phyloP scores from a whole-genome alignment of 2,329 filamentous ascomycete genomes.

The Penicillium sp. region DNA sequence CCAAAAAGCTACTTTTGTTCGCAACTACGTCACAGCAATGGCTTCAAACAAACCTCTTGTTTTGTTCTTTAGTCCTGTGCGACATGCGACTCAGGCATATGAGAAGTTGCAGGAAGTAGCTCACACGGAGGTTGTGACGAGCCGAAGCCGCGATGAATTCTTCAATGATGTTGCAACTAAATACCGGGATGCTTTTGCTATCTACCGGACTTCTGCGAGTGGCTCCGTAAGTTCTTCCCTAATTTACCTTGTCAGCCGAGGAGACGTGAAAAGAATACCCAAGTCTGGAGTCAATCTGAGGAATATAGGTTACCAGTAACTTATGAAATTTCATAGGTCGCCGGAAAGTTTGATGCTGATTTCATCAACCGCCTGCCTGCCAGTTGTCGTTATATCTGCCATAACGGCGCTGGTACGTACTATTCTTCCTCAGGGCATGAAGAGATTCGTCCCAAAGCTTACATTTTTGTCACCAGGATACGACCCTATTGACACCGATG shows the following conservation, averaged over 20 bases:
- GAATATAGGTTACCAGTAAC: neutral
- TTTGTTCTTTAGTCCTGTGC: neutral
- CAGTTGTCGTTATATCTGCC: conserved; percentile 7
- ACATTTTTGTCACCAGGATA: conserved; percentile 48
- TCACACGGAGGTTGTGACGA: neutral
- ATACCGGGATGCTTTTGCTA: neutral
- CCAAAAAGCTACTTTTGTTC: conserved; percentile 1
- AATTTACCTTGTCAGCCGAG: neutral
- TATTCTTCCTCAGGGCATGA: neutral
- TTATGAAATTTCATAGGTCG: neutral
- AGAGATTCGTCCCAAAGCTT: neutral
- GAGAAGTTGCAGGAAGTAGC: neutral
- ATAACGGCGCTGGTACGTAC: conserved; percentile 60
- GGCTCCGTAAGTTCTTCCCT: neutral
- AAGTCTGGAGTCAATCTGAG: neutral
- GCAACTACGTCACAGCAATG: conserved; percentile 14
- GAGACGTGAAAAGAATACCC: too few relatives aligned
- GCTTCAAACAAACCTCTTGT: neutral
- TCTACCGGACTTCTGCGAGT: conserved; percentile 3
- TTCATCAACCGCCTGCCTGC: neutral
- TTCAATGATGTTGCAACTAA: neutral
- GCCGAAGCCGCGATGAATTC: conserved; percentile 1
- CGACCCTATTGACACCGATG: conserved; percentile 69
- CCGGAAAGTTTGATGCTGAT: neutral
- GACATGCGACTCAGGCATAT: neutral